Evolutionary conservation across 352 stramenopile genomes (phyloP).

Genomic region (Globisporangium cystogenes): DNA sequence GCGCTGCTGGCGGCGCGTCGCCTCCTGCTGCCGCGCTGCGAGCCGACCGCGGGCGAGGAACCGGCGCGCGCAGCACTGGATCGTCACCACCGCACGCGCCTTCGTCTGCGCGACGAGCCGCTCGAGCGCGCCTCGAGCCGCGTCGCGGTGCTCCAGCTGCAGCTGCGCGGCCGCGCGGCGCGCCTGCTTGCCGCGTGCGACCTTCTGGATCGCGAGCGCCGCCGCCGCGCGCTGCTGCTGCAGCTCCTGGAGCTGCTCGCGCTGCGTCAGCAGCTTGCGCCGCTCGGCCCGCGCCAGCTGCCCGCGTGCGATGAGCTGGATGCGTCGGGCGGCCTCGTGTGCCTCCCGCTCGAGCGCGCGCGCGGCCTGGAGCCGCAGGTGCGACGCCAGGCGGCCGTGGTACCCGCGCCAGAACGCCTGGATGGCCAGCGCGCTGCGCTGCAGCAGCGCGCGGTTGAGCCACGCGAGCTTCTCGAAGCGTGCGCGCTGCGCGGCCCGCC

Average conservation of each 20-base stretch:
- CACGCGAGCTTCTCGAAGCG: slow-evolving; percentile 69
- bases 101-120: slow-evolving; percentile 58
- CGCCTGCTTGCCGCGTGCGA: slow-evolving; percentile 53
- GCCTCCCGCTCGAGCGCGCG: slow-evolving; percentile 47
- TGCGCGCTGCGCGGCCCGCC: slow-evolving; percentile 32
- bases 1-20: slow-evolving; percentile 17
- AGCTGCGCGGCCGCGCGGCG: slow-evolving; percentile 26
- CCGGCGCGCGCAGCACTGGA: slow-evolving; percentile 60
- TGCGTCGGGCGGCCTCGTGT: slow-evolving; percentile 40
- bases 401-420: slow-evolving; percentile 73
- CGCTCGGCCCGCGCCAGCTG: slow-evolving; percentile 44
- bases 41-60: slow-evolving; percentile 46
- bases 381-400: slow-evolving; percentile 52
- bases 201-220: slow-evolving; percentile 57
- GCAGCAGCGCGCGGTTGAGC: slow-evolving; percentile 54
- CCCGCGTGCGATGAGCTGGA: slow-evolving; percentile 50
- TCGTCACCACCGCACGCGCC: slow-evolving; percentile 47
- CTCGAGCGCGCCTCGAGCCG: slow-evolving; percentile 47
- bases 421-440: slow-evolving; percentile 64
- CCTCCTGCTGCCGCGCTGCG: slow-evolving; percentile 20
- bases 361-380: slow-evolving; percentile 48
- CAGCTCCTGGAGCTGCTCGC: slow-evolving; percentile 14
- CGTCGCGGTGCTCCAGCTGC: slow-evolving; percentile 30
- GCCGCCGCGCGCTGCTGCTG: slow-evolving; percentile 30
- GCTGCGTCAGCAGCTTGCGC: slow-evolving; percentile 19